Evolutionary conservation across 352 stramenopile genomes (phyloP), one percentile per base, ranked within the genome.

Genomic region (Saprolegnia diclina): DNA sequence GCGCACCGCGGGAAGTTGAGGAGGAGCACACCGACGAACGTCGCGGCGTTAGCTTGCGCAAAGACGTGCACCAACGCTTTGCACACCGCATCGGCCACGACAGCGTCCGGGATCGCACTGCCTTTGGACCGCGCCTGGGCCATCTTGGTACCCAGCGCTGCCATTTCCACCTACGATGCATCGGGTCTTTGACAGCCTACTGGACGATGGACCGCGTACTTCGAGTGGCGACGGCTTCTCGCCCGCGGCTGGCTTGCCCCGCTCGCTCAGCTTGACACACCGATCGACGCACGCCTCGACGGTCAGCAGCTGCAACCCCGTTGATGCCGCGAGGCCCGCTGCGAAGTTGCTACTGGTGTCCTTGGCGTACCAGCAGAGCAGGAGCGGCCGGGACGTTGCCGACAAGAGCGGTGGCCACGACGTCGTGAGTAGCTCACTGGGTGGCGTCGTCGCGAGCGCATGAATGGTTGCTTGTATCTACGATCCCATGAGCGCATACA

Each of bases 281-380:
- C 88, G 81, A 1, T 90, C 77, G 4, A 84, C 26, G 4, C 89
- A 74, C 14, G 71, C 24, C 9, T 90, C 82, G 5, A 87, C 32
- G 19, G 71, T 73, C 14, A 77, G 10, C 32, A 73, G 77, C 18
- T 72, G 44, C 32, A 90, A 24, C 11, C 46, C 50, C 42, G 21
- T 63, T 26, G 19, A 11, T 18, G 35, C 48, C 5, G 45, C 63
- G 14, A 69, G 19, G 1, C 9, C 16, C 4, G 6, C 38, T 19
- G 50, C 63, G 18, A 69, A 4, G 1, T 6, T 24, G 38, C 45
- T 48, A 18, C 1, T 61, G 14, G n/a, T 13, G 26, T 69, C 63
- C 18, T 69, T 69, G 63, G 45, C 21, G 45, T 69, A 69, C 63
- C 63, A 69, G 22, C 63, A 69, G 11, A 69, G 9, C 2, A 69